Base-by-base conservation (phyloP, 768 basidiomycete species). In the Pluteus cervinus region DNA sequence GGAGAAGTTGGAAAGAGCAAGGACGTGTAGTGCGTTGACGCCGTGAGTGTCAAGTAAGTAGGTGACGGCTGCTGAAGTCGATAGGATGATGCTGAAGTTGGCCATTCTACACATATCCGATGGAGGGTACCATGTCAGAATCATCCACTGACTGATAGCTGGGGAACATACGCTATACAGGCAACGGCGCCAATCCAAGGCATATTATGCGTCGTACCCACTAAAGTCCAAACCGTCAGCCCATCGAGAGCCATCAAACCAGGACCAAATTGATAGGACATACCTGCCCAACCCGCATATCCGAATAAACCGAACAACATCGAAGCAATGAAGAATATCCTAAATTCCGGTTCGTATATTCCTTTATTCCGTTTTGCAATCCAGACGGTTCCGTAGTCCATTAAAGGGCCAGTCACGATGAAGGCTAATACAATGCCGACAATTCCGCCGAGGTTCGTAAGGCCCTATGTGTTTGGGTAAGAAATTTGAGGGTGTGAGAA, bases 11-110 rank as follows among this genome's bases (percentile, higher is more conserved):
- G 53, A 60, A 25, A 70, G 45, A 7, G 67, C 65, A 34, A 68
- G 52, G 36, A 62, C 49, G 42, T 68, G 66, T 29, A 68, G 51
- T 7, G 67, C 62, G 46, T 65, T 59, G 21, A 55, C 45, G 16
- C 58, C 59, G 48, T 70, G 66, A n/a, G 57, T 63, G 44, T 72
- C 68, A 16, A 72, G 61, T 8, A 70, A 52, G 45, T 72, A 71
- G 5, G 66, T 65, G 14, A 68, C 60, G 5, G 66, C 61, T 9
- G 64, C 63, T 4, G 67, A 53, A 4, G 63, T 60, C 11, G 63
- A 62, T 28, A 69, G 57, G 29, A 63, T 57, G 57, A 69, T 64
- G 40, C 65, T 66, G 50, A 65, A 66, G 51, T 69, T 66, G 29
- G 60, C 56, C 57, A 66, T 59, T 15, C 65, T 65, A 46, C 4